phyloP scores from a whole-genome alignment of 2,329 filamentous ascomycete species.

The Botryotinia calthae region DNA sequence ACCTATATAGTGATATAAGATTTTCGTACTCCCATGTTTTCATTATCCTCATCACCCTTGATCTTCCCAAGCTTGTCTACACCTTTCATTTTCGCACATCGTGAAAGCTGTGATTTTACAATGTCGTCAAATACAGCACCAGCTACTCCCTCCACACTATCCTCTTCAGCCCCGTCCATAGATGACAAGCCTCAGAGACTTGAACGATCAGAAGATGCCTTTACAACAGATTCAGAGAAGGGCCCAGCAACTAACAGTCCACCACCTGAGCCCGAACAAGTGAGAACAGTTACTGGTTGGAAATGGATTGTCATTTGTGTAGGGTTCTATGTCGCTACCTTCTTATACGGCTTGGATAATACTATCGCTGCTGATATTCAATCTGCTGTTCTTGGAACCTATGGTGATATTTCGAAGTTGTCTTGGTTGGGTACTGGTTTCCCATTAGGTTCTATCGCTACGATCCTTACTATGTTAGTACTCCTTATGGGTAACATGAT shows the following conservation, averaged over 20 bases:
- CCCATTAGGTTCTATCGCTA: slow-evolving; percentile 37
- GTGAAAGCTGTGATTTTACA: not conserved
- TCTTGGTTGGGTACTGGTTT: slow-evolving; percentile 44
- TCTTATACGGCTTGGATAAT: slow-evolving; percentile 21
- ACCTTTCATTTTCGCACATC: not conserved
- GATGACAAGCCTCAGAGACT: slow-evolving; percentile 3
- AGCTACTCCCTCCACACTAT: not conserved
- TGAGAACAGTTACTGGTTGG: slow-evolving; percentile 26
- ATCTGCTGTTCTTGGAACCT: slow-evolving; percentile 40
- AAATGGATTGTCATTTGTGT: slow-evolving; percentile 33
- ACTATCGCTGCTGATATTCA: slow-evolving; percentile 47
- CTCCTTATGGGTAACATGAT: not conserved
- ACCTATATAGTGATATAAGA: slow-evolving; percentile 13
- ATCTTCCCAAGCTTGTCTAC: not conserved
- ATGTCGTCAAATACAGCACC: slow-evolving; percentile 3
- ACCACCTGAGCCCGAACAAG: not conserved
- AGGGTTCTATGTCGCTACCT: slow-evolving; percentile 11
- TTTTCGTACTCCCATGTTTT: not conserved
- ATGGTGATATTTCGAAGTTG: slow-evolving; percentile 41
- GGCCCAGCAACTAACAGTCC: not conserved
- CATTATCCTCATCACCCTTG: not conserved
- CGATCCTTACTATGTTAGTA: slow-evolving; percentile 17
- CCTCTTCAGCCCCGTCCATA: not conserved
- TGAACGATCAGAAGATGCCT: not conserved
- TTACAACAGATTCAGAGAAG: slow-evolving; percentile 18